Evolutionary conservation across 1,284 basidiomycete species (phyloP), one percentile per base, ranked within the genome.

Genomic region (Stereum hirsutum): DNA sequence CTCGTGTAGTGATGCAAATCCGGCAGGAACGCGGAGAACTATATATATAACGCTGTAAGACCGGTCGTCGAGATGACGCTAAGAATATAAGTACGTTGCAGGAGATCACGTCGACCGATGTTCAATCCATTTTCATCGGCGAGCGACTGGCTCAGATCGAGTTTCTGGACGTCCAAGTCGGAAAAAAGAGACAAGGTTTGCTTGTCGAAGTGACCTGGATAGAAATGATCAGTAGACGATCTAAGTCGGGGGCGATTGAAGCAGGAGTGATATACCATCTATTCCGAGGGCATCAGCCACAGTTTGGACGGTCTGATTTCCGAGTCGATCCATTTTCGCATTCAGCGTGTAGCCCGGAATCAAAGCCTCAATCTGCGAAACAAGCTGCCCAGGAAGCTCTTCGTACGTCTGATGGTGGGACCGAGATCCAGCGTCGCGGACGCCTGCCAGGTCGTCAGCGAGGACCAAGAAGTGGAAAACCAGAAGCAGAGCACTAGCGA

Each of bases 1-100:
- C 39, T 68, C 64, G 6, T 59, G 56, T n/a, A 83, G 63, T 40
- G 61, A 69, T 6, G 59, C 60, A 52, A 79, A 82, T 50, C 66
- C 68, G 46, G 70, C 66, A 2, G 71, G 68, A 43, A 64, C 65
- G 39, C 63, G 59, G 49, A 82, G 72, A 6, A 68, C 78, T 81
- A 46, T n/a, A n/a, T n/a, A n/a, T n/a, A n/a, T n/a, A 4, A 23
- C 10, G 35, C 19, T 21, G 32, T n/a, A 31, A 38, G 35, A 43
- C 42, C 38, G 35, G 12, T 44, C 40, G 39, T 28, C 10, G 28
- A 41, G 25, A 34, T 19, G 40, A 17, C 47, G 42, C 17, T 30
- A 38, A 42, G 39, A 19, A 27, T 12, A 25, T 39, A 45, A 52
- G 43, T 52, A 77, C 78, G 69, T 43, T 65, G 59, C 44, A 76